phyloP scores from a whole-genome alignment of 164 flowering plant genomes.

The Macadamia integrifolia region DNA sequence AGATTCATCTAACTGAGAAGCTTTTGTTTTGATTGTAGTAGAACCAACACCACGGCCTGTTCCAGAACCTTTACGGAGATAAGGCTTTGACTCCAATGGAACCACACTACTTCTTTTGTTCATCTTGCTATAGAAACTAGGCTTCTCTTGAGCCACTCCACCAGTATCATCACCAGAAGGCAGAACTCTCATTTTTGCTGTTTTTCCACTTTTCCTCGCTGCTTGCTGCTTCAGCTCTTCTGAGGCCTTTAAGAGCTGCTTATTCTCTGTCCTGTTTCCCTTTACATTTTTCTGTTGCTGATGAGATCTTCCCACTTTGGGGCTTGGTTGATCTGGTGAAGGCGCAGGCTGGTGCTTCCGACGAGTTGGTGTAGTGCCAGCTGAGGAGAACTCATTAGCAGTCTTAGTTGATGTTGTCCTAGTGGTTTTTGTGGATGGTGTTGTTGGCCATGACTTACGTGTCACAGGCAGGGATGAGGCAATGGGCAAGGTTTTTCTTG shows the following conservation, averaged over 20 bases:
- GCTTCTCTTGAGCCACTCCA: conserved; percentile 34
- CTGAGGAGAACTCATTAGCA: conserved; percentile 18
- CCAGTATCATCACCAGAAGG: conserved; percentile 33
- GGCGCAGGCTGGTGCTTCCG: conserved; percentile 38
- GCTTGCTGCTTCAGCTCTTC: conserved; percentile 37
- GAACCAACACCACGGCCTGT: conserved; percentile 34
- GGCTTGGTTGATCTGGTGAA: conserved; percentile 32
- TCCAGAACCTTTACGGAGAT: conserved; percentile 54
- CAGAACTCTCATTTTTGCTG: conserved; percentile 32
- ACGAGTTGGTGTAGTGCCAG: conserved; percentile 38
- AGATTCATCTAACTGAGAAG: conserved; percentile 33
- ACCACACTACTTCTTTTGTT: conserved; percentile 82
- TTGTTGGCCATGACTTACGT: conserved; percentile 74
- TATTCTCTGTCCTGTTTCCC: conserved; percentile 20
- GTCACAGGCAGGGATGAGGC: conserved; percentile 55
- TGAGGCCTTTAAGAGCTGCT: conserved; percentile 24
- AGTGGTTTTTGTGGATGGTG: conserved; percentile 44
- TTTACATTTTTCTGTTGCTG: conserved; percentile 29
- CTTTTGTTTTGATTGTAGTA: conserved; percentile 31
- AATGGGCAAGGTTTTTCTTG: conserved; percentile 44
- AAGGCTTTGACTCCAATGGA: conserved; percentile 75
- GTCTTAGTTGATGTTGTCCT: conserved; percentile 41
- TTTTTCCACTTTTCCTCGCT: conserved; percentile 27
- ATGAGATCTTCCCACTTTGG: conserved; percentile 41
- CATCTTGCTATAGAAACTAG: conserved; percentile 51